Evolutionary conservation across 371 early-diverging fungal species (phyloP).

Genomic region (Actinomucor elegans): DNA sequence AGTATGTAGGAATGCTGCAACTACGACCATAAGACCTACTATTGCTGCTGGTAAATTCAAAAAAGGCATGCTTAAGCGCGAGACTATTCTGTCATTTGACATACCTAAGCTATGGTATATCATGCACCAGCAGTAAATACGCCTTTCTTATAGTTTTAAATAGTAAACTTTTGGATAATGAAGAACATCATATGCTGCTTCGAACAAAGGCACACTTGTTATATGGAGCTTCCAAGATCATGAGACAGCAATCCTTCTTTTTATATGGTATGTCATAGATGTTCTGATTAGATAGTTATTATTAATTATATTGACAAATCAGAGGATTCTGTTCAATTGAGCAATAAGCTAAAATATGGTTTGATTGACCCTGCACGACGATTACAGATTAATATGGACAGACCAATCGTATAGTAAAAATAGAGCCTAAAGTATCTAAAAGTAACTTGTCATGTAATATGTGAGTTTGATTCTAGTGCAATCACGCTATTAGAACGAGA

Average conservation of each 20-base stretch:
- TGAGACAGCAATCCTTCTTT: slow-evolving; percentile 4
- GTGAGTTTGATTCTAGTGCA: not conserved
- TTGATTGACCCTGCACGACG: not conserved
- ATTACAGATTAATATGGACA: slow-evolving; percentile 1
- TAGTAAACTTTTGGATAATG: too few species aligned
- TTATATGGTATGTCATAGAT: slow-evolving; percentile 21
- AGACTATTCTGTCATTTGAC: slow-evolving; percentile 6
- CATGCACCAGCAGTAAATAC: too few species aligned
- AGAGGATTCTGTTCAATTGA: slow-evolving; percentile 10
- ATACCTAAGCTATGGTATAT: slow-evolving; percentile 17
- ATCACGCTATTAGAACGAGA: slow-evolving; percentile 12
- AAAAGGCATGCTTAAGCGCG: not conserved
- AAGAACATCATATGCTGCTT: not conserved
- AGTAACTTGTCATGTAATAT: too few species aligned
- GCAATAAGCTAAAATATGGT: not conserved
- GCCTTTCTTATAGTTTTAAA: too few species aligned
- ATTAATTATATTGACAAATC: too few species aligned
- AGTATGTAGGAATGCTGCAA: slow-evolving; percentile 16
- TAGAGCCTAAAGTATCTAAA: too few species aligned
- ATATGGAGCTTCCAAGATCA: slow-evolving; percentile 10
- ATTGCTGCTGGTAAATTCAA: too few species aligned
- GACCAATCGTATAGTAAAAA: not conserved
- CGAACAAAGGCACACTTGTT: slow-evolving; percentile 5
- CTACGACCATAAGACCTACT: not conserved
- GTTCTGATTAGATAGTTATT: too few species aligned